Percentiles rank a stretch among this genome's conserved stretches.
Conservation (phyloP, 352 stramenopile genomes). For the Thraustochytrium striatum region DNA sequence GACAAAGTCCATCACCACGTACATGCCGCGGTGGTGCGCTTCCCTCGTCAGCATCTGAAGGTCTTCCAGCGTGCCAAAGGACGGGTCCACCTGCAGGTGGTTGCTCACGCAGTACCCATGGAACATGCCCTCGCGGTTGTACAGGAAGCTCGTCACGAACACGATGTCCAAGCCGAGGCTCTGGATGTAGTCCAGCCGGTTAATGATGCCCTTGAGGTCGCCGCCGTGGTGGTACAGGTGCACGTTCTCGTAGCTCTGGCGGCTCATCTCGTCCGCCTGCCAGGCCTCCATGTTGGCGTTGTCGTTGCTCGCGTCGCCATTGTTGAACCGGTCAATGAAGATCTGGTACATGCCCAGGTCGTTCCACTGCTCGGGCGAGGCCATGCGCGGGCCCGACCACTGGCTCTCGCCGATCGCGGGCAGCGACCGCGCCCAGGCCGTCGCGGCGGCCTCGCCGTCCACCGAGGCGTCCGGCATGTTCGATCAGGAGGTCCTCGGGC, state of each 20-base stretch:
- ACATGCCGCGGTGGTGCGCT: slow-evolving; percentile 39
- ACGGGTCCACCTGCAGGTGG: not conserved
- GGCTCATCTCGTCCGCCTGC: not conserved
- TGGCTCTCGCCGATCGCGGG: not conserved
- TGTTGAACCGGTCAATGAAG: slow-evolving; percentile 27
- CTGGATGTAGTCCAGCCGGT: slow-evolving; percentile 13
- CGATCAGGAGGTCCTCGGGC: too few relatives aligned
- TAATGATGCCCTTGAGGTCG: not conserved
- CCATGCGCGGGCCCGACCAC: not conserved
- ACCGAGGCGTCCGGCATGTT: slow-evolving; percentile 4
- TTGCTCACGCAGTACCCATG: slow-evolving; percentile 22
- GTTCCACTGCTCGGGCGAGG: not conserved
- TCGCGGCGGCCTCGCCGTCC: not conserved
- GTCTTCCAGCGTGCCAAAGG: slow-evolving; percentile 48
- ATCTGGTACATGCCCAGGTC: slow-evolving; percentile 7
- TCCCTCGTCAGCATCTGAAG: slow-evolving; percentile 20
- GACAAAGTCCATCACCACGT: slow-evolving; percentile 51
- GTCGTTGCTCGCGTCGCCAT: slow-evolving; percentile 1
- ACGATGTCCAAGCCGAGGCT: not conserved
- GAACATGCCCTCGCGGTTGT: slow-evolving; percentile 12
- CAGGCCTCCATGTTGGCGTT: not conserved
- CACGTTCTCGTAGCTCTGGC: slow-evolving; percentile 18
- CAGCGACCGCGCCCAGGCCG: not conserved
- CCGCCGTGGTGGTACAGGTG: slow-evolving; percentile 22
- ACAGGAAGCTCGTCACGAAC: slow-evolving; percentile 9